These are phyloP conservation scores for Leishmania martiniquensis DNA, from an alignment of 208 protist species.

Conservation along the genomic window DNA sequence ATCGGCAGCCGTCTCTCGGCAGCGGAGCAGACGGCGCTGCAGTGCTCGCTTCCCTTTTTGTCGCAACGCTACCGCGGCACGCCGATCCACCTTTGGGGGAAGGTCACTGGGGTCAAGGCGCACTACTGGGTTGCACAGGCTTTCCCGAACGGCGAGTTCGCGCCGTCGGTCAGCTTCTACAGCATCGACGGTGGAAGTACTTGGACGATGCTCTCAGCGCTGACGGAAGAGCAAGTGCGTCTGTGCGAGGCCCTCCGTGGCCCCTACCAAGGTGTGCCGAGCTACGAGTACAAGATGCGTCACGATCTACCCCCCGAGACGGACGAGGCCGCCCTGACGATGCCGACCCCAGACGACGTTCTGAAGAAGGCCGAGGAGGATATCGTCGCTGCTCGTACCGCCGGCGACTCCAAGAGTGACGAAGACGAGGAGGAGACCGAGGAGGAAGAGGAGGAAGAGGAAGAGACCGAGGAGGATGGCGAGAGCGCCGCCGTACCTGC, in stretches of 20 bases:
- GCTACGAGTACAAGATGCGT: conserved; percentile 87
- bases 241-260: conserved; percentile 89
- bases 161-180: conserved; percentile 68
- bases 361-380: conserved; percentile 50
- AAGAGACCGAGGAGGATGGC: conserved; percentile 56
- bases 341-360: conserved; percentile 50
- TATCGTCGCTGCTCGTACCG: conserved; percentile 30
- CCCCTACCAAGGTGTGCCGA: conserved; percentile 76
- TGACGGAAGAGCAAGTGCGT: conserved; percentile 67
- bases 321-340: conserved; percentile 50
- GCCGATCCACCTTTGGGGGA: conserved; percentile 80
- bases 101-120: conserved; percentile 58
- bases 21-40: conserved; percentile 74
- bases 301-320: conserved; percentile 78
- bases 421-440: conserved; percentile 54
- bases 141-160: conserved; percentile 57
- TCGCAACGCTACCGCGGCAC: conserved; percentile 58
- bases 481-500: conserved; percentile 55
- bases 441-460: conserved; percentile 61
- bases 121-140: conserved; percentile 88
- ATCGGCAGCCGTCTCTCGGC: conserved; percentile 60
- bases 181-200: conserved; percentile 82
- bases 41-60: conserved; percentile 83
- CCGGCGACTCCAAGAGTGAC: conserved; percentile 21
- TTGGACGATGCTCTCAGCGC: conserved; percentile 63